A percentile compares a stretch with the other conserved stretches of the same genome.
These are phyloP conservation scores for Podochytrium sp. DNA, from an alignment of 192 early-diverging fungal species.

Conservation along the genomic window DNA sequence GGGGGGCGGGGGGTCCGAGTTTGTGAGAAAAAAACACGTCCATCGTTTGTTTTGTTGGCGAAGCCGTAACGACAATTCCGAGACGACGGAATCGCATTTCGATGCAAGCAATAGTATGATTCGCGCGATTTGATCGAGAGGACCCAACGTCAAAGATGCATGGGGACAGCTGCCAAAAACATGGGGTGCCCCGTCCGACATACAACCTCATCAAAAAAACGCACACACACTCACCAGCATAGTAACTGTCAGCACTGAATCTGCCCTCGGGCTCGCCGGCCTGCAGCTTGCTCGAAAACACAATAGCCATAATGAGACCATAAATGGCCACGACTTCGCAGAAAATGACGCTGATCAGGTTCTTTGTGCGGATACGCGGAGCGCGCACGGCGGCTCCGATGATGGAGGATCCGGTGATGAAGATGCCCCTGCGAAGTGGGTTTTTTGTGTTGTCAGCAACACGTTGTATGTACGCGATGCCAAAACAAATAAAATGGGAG, in stretches of 20 bases:
- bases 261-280: conserved; percentile 42
- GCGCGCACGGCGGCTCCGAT: conserved; percentile 88
- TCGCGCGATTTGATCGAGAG: too few relatives aligned
- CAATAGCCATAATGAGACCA: conserved; percentile 97
- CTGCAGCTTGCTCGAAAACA: conserved; percentile 86
- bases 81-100: too few relatives aligned
- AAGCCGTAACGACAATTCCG: not conserved
- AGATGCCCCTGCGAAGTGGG: conserved; percentile 83
- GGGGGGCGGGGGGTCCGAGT: too few relatives aligned
- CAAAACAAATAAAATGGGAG: not conserved
- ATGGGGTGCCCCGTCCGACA: too few relatives aligned
- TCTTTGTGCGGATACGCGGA: conserved; percentile 94
- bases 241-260: conserved; percentile 63
- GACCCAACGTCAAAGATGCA: too few relatives aligned
- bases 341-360: conserved; percentile 93
- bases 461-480: not conserved
- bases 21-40: too few relatives aligned
- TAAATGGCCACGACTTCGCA: conserved; percentile 99
- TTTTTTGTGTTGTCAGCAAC: conserved; percentile 4
- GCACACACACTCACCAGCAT: conserved; percentile 69
- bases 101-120: too few relatives aligned
- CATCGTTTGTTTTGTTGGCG: too few relatives aligned
- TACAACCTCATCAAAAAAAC: too few relatives aligned
- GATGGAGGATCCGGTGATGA: conserved; percentile 86
- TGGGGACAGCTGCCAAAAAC: too few relatives aligned